Evolutionary conservation across 257 asterid genomes (phyloP).

Genomic region (Cordia subcordata): DNA sequence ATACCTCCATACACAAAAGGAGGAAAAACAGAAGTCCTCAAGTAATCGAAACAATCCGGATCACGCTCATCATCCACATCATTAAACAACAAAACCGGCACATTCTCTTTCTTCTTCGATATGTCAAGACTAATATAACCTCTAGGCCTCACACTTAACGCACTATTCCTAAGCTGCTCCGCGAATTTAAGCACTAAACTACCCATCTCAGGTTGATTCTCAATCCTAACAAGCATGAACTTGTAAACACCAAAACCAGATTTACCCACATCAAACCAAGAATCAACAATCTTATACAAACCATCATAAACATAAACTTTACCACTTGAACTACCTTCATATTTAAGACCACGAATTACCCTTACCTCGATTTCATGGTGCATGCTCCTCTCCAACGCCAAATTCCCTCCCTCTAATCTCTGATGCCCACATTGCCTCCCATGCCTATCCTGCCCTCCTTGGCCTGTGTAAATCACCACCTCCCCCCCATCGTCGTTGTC

Average conservation of each 20-base stretch:
- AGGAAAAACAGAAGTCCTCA: constrained; percentile 40
- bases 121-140: constrained; percentile 72
- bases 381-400: constrained; percentile 87
- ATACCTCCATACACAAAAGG: constrained; percentile 24
- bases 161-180: constrained; percentile 37
- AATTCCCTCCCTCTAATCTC: constrained; percentile 73
- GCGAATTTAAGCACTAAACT: constrained; percentile 57
- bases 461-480: constrained; percentile 78
- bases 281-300: constrained; percentile 48
- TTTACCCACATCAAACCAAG: constrained; percentile 74
- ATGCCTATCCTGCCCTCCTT: constrained; percentile 80
- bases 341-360: constrained; percentile 74
- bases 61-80: constrained; percentile 58
- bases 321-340: constrained; percentile 63
- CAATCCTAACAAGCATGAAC: constrained; percentile 63
- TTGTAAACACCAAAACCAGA: constrained; percentile 78
- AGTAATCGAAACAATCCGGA: constrained; percentile 55
- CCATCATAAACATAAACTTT: constrained; percentile 89
- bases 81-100: constrained; percentile 56
- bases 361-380: constrained; percentile 71
- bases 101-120: constrained; percentile 55
- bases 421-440: constrained; percentile 61
- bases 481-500: constrained; percentile 80
- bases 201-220: constrained; percentile 69
- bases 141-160: constrained; percentile 48